Conservation (phyloP, 805 yeast species). For the Alloascoidea africana region DNA sequence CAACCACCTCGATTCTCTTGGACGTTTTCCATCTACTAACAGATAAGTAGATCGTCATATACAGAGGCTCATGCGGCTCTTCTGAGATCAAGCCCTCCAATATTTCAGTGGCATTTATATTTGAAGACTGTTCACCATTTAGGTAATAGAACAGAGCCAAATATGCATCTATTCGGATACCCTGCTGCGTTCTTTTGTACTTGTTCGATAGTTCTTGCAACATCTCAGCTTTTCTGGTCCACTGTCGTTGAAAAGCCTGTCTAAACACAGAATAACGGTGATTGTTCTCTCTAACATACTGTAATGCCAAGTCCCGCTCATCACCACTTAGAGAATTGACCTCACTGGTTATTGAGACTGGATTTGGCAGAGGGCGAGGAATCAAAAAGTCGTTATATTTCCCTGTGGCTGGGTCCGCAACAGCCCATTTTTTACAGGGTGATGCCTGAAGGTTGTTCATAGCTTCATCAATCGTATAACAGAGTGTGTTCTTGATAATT, state of each 20-base stretch:
- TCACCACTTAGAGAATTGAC: background rate
- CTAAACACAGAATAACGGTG: background rate
- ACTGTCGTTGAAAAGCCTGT: background rate
- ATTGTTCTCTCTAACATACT: background rate
- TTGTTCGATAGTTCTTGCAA: background rate
- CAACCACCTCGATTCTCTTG: background rate
- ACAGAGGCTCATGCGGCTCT: slow-evolving; percentile 1
- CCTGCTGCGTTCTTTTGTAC: background rate
- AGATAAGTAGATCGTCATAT: background rate
- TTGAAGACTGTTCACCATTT: background rate
- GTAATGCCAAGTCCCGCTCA: background rate
- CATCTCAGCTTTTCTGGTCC: background rate
- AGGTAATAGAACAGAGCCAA: background rate
- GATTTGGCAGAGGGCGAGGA: background rate
- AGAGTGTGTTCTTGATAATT: background rate
- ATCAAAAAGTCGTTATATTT: background rate
- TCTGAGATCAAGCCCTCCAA: background rate
- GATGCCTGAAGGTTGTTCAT: background rate
- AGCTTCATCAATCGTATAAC: background rate
- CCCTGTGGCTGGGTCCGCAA: background rate
- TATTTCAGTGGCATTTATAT: background rate
- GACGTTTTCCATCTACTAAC: background rate
- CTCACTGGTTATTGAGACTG: background rate
- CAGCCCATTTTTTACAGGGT: background rate
- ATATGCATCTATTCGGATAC: background rate